Evolutionary conservation across 345 rosid species (phyloP).

Genomic region (Euphorbia lathyris): DNA sequence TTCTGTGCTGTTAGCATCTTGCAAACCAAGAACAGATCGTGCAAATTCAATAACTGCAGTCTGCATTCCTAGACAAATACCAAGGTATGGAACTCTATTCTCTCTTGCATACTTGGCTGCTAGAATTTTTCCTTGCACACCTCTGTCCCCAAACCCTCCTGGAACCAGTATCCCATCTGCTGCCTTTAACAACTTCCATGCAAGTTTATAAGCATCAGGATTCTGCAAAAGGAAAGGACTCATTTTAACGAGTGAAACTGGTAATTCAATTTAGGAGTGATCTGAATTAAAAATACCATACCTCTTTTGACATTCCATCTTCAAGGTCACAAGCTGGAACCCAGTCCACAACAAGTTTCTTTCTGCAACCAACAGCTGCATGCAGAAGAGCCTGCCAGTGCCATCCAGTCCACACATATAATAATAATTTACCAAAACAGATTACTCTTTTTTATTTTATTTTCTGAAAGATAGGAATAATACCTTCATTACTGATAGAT

Average conservation of each 20-base stretch:
- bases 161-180: slow-evolving; percentile 90
- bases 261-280: neutral
- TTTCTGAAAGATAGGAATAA: too few relatives aligned
- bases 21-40: slow-evolving; percentile 74
- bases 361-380: slow-evolving; percentile 77
- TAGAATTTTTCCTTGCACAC: slow-evolving; percentile 90
- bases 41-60: slow-evolving; percentile 91
- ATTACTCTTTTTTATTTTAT: neutral
- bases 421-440: neutral
- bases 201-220: slow-evolving; percentile 79
- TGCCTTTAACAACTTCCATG: slow-evolving; percentile 82
- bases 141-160: slow-evolving; percentile 99
- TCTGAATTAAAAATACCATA: slow-evolving; percentile 11
- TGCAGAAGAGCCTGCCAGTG: slow-evolving; percentile 88
- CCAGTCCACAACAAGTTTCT: slow-evolving; percentile 86
- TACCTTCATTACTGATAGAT: slow-evolving; percentile 77
- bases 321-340: slow-evolving; percentile 97
- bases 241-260: neutral
- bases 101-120: slow-evolving; percentile 94
- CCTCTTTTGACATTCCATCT: slow-evolving; percentile 67
- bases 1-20: slow-evolving; percentile 82
- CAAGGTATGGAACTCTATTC: slow-evolving; percentile 83
- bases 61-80: slow-evolving; percentile 99
- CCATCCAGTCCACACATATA: neutral
- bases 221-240: slow-evolving; percentile 43